These are phyloP conservation scores for Nicotiana otophora DNA, from an alignment of 257 asterid genomes.

Conservation along the genomic window DNA sequence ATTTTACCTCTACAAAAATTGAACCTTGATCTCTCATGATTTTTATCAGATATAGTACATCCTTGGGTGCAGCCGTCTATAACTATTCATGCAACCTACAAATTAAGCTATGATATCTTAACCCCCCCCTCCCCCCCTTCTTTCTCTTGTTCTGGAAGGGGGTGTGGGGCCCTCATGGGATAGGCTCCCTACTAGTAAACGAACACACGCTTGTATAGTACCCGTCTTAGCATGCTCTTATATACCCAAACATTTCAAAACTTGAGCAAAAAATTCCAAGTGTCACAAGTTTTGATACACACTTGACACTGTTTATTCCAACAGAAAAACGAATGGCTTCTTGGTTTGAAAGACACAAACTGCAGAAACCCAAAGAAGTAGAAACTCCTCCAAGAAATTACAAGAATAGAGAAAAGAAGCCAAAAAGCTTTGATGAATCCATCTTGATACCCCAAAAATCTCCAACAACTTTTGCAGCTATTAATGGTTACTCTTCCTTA, in stretches of 20 bases:
- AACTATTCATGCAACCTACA: not conserved
- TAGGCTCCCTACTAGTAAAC: not conserved
- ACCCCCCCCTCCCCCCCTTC: not conserved
- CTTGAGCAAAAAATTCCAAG: not conserved
- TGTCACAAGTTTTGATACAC: not conserved
- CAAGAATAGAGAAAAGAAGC: not conserved
- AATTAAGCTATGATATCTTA: not conserved
- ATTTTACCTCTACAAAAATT: not conserved
- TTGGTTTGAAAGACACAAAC: not conserved
- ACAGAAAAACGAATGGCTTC: not conserved
- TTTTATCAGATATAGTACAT: not conserved
- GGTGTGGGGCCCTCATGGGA: not conserved
- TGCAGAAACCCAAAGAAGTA: not conserved
- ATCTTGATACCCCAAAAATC: not conserved
- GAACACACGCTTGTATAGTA: not conserved
- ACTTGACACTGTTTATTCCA: not conserved
- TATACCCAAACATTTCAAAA: not conserved
- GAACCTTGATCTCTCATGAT: not conserved
- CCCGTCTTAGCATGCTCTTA: not conserved
- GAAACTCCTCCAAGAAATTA: not conserved
- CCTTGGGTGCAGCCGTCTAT: not conserved
- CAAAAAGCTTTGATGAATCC: constrained; percentile 11
- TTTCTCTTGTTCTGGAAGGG: not conserved
- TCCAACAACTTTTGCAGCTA: not conserved
- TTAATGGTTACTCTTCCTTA: not conserved